A percentile compares a stretch with the other conserved stretches of the same genome.
Conservation (phyloP, 148 eudicot genomes). For the Rhododendron simsii region DNA sequence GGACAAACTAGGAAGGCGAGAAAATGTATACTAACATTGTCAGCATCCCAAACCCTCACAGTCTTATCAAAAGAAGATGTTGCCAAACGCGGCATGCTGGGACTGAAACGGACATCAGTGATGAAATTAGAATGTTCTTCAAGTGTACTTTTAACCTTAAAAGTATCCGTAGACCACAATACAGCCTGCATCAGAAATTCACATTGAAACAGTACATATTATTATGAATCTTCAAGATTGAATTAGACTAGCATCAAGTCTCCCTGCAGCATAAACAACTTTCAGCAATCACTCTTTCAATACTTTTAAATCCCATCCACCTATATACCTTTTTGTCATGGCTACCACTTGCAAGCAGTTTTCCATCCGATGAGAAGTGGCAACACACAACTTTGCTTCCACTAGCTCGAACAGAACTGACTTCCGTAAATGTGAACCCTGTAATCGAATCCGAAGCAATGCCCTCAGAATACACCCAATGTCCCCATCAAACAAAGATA, state of each 20-base stretch:
- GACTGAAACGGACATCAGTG: conserved; percentile 92
- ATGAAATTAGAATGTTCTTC: conserved; percentile 77
- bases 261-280: neutral
- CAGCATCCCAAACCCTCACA: conserved; percentile 91
- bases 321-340: conserved; percentile 76
- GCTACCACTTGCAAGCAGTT: conserved; percentile 90
- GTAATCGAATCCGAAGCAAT: conserved; percentile 7
- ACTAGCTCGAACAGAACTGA: conserved; percentile 78
- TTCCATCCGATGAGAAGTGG: conserved; percentile 92
- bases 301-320: neutral
- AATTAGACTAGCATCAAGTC: neutral
- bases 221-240: neutral
- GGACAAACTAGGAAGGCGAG: neutral
- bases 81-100: conserved; percentile 82
- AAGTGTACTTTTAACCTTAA: conserved; percentile 71
- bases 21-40: conserved; percentile 50
- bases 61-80: conserved; percentile 91
- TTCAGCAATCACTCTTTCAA: neutral
- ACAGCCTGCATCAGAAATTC: conserved; percentile 55
- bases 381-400: conserved; percentile 73
- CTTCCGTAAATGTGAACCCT: conserved; percentile 88
- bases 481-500: neutral
- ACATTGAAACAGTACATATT: neutral
- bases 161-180: conserved; percentile 66
- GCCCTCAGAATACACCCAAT: conserved; percentile 7